Percentiles rank a stretch among this genome's conserved stretches.
phyloP scores from a whole-genome alignment of 257 asterid genomes.

The Catharanthus roseus region DNA sequence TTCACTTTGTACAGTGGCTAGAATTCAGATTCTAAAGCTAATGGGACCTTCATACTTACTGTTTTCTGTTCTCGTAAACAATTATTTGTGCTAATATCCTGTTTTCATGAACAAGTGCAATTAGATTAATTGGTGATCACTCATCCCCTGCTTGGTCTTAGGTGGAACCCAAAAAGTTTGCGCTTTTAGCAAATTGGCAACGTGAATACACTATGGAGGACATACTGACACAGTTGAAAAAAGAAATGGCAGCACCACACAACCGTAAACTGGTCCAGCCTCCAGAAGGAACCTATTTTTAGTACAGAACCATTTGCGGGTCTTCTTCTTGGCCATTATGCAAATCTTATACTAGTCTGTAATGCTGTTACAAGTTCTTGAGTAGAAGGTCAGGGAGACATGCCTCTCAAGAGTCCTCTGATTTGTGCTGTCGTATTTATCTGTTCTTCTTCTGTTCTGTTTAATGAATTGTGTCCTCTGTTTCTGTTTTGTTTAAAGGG shows the following conservation, averaged over 20 bases:
- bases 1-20: no score
- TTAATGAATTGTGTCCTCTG: slow-evolving; percentile 7
- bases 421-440: slow-evolving; percentile 14
- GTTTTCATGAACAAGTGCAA: neutral
- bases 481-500: slow-evolving; percentile 17
- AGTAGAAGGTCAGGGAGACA: slow-evolving; percentile 17
- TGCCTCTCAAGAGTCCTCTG: slow-evolving; percentile 18
- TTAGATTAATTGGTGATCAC: slow-evolving; percentile 8
- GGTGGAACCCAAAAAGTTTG: slow-evolving; percentile 81
- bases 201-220: slow-evolving; percentile 76
- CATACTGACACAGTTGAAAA: slow-evolving; percentile 52
- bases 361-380: slow-evolving; percentile 12
- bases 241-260: slow-evolving; percentile 62
- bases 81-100: neutral
- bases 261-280: slow-evolving; percentile 77
- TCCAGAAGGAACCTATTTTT: slow-evolving; percentile 84
- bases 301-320: slow-evolving; percentile 26
- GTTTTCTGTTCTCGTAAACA: neutral
- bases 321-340: slow-evolving; percentile 18
- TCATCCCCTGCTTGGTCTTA: slow-evolving; percentile 13
- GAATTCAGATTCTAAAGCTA: neutral
- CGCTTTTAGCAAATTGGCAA: slow-evolving; percentile 67
- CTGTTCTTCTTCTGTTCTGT: slow-evolving; percentile 8
- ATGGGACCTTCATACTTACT: neutral
- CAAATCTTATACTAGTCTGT: slow-evolving; percentile 14